phyloP scores from a whole-genome alignment of 148 eudicot species.

The Heliamphora exappendiculata region DNA sequence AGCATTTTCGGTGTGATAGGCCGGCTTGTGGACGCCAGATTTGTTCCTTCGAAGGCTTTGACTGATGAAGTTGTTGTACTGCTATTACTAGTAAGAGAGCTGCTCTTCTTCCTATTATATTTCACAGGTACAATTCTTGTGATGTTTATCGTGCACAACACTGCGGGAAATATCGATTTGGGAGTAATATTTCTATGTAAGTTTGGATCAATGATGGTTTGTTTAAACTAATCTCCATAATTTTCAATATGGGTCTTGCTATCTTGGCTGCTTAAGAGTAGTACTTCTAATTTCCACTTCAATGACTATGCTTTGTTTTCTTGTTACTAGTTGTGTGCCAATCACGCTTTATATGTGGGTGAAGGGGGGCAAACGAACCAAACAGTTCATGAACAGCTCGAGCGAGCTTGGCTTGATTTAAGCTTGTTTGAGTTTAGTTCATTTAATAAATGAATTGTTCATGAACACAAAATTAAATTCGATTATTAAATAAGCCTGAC shows the following conservation, averaged over 20 bases:
- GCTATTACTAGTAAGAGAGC: conserved; percentile 16
- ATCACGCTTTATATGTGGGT: no score
- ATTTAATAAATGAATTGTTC: no score
- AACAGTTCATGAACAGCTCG: no score
- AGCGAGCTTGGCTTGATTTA: no score
- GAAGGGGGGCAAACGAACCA: no score
- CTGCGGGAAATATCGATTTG: not conserved
- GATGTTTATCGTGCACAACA: not conserved
- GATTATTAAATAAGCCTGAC: no score
- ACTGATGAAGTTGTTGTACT: conserved; percentile 52
- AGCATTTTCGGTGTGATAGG: conserved; percentile 75
- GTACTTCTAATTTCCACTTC: not conserved
- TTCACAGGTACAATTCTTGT: not conserved
- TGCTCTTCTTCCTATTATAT: not conserved
- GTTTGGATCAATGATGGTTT: not conserved
- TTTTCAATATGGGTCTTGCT: not conserved
- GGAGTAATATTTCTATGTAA: not conserved
- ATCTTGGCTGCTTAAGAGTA: not conserved
- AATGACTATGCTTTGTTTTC: not conserved
- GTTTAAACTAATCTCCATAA: not conserved
- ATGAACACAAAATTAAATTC: no score
- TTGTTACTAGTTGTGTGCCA: not conserved
- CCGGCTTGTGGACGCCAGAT: conserved; percentile 37
- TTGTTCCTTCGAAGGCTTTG: conserved; percentile 58
- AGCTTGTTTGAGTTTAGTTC: no score